A percentile compares a stretch with the other conserved stretches of the same genome.
Conservation (phyloP, 2,329 filamentous ascomycete species). For the Parasarocladium wereldwijsianum region DNA sequence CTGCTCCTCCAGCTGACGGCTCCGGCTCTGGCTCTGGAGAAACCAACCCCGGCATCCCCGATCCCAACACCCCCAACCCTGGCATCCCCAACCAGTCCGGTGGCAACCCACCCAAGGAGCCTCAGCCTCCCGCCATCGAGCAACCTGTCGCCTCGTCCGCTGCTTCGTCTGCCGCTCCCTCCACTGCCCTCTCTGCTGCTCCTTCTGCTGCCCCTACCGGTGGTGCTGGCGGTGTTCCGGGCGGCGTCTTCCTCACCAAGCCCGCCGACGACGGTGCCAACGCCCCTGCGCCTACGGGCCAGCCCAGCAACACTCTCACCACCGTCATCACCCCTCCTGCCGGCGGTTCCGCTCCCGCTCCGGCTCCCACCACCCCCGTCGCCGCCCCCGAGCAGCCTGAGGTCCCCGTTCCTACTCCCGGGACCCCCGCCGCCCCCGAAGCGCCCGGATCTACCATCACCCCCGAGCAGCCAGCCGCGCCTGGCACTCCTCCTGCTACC, state of each 20-base stretch:
- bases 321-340: constrained; percentile 6
- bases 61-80: constrained; percentile 1
- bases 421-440: not conserved
- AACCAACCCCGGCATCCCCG: constrained; percentile 5
- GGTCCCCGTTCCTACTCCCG: constrained; percentile 4
- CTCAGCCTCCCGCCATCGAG: constrained; percentile 1
- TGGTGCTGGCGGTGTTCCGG: no score
- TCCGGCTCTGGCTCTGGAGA: constrained; percentile 4
- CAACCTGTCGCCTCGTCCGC: constrained; percentile 9
- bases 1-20: constrained; percentile 6
- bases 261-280: constrained; percentile 10
- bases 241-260: constrained; percentile 27
- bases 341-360: no score
- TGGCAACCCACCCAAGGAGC: not conserved
- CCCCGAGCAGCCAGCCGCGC: constrained; percentile 2
- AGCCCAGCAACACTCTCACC: constrained; percentile 9
- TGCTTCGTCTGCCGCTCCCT: constrained; percentile 9
- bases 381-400: constrained; percentile 9
- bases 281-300: constrained; percentile 1
- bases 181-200: constrained; percentile 9
- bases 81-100: not conserved
- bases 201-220: constrained; percentile 9
- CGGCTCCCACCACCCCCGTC: constrained; percentile 11
- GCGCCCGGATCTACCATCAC: not conserved
- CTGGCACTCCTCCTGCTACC: constrained; percentile 4